Conservation (phyloP, 139 green algal species). For the Nannochloris sp. region DNA sequence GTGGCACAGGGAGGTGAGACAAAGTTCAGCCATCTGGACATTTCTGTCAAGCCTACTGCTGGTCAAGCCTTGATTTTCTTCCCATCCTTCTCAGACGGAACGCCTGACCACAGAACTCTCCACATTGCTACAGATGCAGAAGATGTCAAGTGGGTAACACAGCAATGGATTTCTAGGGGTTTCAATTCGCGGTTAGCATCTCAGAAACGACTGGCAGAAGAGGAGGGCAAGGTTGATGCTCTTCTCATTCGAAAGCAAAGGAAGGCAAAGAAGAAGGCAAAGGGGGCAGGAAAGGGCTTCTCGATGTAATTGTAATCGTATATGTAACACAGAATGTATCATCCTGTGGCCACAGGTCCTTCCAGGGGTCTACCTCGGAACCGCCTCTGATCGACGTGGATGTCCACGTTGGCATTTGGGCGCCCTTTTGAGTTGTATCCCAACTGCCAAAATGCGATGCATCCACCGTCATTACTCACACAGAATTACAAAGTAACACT, state of each 20-base stretch:
- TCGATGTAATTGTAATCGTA: too few species aligned
- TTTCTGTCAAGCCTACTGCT: slow-evolving; percentile 43
- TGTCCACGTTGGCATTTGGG: too few species aligned
- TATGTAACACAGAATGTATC: too few species aligned
- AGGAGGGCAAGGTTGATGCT: not conserved
- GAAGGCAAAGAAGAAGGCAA: not conserved
- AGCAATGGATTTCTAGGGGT: slow-evolving; percentile 58
- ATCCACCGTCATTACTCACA: too few species aligned
- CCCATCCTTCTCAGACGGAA: slow-evolving; percentile 52
- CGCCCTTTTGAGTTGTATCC: too few species aligned
- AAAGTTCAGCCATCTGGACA: slow-evolving; percentile 50
- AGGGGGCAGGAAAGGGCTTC: too few species aligned
- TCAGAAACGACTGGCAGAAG: not conserved
- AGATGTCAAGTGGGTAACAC: slow-evolving; percentile 59
- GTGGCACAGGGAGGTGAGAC: slow-evolving; percentile 44
- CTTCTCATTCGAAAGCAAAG: not conserved
- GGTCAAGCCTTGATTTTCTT: slow-evolving; percentile 72
- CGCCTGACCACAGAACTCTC: slow-evolving; percentile 47
- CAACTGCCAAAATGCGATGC: too few species aligned
- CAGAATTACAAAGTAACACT: too few species aligned
- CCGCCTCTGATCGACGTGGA: too few species aligned
- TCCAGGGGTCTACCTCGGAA: too few species aligned
- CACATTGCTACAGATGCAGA: slow-evolving; percentile 60
- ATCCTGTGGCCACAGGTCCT: too few species aligned
- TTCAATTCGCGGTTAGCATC: not conserved